These are phyloP conservation scores for Saccharomyces hybrid DNA, from an alignment of 1,139 yeast genomes.

Conservation along the genomic window DNA sequence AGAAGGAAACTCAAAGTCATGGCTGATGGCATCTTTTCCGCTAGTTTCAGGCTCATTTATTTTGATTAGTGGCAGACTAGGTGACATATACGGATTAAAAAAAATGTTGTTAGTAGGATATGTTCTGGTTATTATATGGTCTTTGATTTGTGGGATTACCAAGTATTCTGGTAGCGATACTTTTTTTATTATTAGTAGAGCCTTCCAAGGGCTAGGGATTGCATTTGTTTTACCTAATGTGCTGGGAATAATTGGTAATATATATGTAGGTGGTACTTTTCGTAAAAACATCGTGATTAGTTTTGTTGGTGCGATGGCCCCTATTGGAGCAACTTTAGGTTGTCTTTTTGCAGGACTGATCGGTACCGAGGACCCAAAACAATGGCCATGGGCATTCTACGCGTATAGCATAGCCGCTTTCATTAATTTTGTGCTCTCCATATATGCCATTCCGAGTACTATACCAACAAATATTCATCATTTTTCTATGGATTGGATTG, in stretches of 20 bases:
- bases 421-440: constrained; percentile 30
- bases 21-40: constrained; percentile 55
- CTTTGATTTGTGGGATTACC: constrained; percentile 43
- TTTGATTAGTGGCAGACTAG: constrained; percentile 44
- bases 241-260: constrained; percentile 44
- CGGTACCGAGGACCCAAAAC: constrained; percentile 33
- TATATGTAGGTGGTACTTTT: constrained; percentile 39
- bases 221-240: constrained; percentile 48
- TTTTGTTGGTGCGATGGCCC: constrained; percentile 47
- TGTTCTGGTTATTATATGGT: constrained; percentile 39
- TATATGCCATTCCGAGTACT: constrained; percentile 35
- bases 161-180: constrained; percentile 38
- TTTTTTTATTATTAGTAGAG: constrained; percentile 45
- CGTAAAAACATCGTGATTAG: constrained; percentile 48
- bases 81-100: constrained; percentile 48
- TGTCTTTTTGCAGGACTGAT: constrained; percentile 43
- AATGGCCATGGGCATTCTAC: constrained; percentile 52
- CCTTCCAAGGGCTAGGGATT: constrained; percentile 49
- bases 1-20: constrained; percentile 32
- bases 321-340: constrained; percentile 47
- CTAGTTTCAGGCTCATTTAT: constrained; percentile 50
- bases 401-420: constrained; percentile 37
- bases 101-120: constrained; percentile 40
- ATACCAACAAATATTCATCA: constrained; percentile 21
- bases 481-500: constrained; percentile 38